phyloP scores from a whole-genome alignment of 441 rosid species.

The Syzygium syzygioides region DNA sequence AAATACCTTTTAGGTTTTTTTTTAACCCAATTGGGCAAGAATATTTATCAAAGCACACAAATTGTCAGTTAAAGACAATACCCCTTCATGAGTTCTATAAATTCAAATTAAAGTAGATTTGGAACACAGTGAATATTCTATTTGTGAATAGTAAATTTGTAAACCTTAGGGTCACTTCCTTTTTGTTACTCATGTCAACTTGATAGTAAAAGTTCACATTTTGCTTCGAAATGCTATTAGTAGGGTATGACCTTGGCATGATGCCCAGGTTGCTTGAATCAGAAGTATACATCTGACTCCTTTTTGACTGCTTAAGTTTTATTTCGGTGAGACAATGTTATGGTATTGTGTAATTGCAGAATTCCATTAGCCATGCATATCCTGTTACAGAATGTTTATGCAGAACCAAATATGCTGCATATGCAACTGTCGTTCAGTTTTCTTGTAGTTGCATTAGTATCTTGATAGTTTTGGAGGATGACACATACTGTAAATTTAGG shows the following conservation, averaged over 20 bases:
- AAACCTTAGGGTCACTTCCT: not conserved
- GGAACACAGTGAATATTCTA: not conserved
- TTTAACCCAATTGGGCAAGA: not conserved
- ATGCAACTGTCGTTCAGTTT: not conserved
- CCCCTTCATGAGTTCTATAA: not conserved
- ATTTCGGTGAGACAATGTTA: not conserved
- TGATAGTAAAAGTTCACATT: not conserved
- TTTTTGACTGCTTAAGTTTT: not conserved
- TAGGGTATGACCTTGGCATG: not conserved
- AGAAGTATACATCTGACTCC: not conserved
- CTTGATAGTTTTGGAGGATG: not conserved
- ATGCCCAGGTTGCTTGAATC: not conserved
- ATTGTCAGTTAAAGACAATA: not conserved
- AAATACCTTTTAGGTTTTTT: not conserved
- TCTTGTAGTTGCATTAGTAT: not conserved
- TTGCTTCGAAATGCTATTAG: not conserved
- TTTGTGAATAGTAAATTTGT: not conserved
- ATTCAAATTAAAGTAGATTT: not conserved
- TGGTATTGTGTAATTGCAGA: not conserved
- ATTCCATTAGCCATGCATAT: not conserved
- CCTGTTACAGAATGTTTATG: constrained; percentile 12
- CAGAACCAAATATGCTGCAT: not conserved
- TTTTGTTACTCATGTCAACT: not conserved
- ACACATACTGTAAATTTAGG: constrained; percentile 84
- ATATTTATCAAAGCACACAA: not conserved